Evolutionary conservation across 495 filamentous ascomycete species (phyloP), one percentile per base, ranked within the genome.

Genomic region (Pyronema domesticum): DNA sequence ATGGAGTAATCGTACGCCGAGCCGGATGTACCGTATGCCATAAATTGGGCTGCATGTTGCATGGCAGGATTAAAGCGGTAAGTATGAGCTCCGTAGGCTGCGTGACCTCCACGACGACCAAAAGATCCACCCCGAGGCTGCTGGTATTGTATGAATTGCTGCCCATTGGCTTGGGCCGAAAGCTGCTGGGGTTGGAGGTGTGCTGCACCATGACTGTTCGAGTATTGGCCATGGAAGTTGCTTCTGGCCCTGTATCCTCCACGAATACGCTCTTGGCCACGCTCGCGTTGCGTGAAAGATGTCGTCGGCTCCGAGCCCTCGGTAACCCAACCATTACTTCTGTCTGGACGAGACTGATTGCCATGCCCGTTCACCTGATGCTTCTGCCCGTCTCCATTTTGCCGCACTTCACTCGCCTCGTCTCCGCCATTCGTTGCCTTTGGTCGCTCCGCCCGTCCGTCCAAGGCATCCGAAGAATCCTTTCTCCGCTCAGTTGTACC

Each of bases 1-100:
- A 77, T 66, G 58, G 75, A 81, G 18, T 73, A 69, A 58, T 73
- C 74, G 57, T 75, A 88, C 3, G 80, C 80, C 35, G 77, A 47
- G 13, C 60, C n/a, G 79, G 56, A 10, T 13, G 13, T 19, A 50
- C 10, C 30, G 33, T 63, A 64, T 8, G 57, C 49, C 18, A 62
- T 58, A 45, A 48, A 64, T 9, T 51, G 33, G 1, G 58, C 36
- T 5, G 19, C 11, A 5, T 57, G 59, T 11, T 57, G 60, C 61
- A 64, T 64, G 15, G 63, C 55, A 7, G 61, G 61, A 33, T 64
- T 64, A 6, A 55, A 63, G 8, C 61, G 50, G 18, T 53, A 53
- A 13, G 34, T 8, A 43, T 43, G 35, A 42, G 11, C 19, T 3
- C 18, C 18, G 19, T 40, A 53, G 15, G 36, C 19, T 19, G 45